Conservation (phyloP, 306 rosid species). For the Vigna trinervia region DNA sequence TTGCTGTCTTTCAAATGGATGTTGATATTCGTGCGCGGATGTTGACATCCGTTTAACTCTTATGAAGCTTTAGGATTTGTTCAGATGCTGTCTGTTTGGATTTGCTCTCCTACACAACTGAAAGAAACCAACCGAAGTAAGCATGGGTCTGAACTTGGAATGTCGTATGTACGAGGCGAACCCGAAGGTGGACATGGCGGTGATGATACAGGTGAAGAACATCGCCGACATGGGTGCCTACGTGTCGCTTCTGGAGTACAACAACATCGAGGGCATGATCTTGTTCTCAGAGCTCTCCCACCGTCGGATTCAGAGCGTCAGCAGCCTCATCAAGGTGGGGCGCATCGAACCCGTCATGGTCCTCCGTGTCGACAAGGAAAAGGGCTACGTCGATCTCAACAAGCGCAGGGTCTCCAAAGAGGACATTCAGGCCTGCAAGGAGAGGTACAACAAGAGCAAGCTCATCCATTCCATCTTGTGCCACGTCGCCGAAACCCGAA, state of each 20-base stretch:
- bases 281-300: conserved; percentile 96
- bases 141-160: conserved; percentile 68
- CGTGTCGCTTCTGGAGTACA: conserved; percentile 94
- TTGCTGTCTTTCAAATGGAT: too few relatives aligned
- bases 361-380: conserved; percentile 91
- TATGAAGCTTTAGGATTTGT: too few relatives aligned
- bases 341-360: conserved; percentile 98
- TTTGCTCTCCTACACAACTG: too few relatives aligned
- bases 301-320: conserved; percentile 93
- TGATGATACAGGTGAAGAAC: conserved; percentile 97
- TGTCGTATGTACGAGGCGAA: conserved; percentile 96
- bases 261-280: conserved; percentile 98
- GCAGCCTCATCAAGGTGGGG: conserved; percentile 87
- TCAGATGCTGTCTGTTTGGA: too few relatives aligned
- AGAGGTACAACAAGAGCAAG: conserved; percentile 96
- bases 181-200: conserved; percentile 98
- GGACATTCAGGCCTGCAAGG: conserved; percentile 87
- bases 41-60: too few relatives aligned
- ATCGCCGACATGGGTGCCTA: conserved; percentile 99
- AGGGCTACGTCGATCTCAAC: conserved; percentile 95
- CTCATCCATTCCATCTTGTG: conserved; percentile 97
- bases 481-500: conserved; percentile 87
- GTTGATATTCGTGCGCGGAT: too few relatives aligned
- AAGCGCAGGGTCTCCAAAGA: conserved; percentile 95
- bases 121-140: neutral